Evolutionary conservation across 768 basidiomycete species (phyloP).

Genomic region (Trametes cubensis): DNA sequence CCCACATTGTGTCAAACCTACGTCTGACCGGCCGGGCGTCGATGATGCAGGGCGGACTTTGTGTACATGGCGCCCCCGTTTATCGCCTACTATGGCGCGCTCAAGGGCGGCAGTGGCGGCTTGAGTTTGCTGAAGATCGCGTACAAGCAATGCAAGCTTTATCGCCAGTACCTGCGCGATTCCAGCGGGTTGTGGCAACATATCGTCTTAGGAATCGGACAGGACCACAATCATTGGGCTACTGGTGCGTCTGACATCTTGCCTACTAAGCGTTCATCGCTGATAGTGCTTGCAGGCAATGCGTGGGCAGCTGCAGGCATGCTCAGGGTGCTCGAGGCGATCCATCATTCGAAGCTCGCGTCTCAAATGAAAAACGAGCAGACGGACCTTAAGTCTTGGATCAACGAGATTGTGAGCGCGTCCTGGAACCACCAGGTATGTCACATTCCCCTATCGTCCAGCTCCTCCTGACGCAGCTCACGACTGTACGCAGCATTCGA

Average conservation of each 20-base stretch:
- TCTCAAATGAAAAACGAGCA: slow-evolving; percentile 42
- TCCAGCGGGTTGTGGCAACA: slow-evolving; percentile 58
- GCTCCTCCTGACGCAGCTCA: not conserved
- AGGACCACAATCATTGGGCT: slow-evolving; percentile 58
- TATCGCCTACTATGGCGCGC: slow-evolving; percentile 63
- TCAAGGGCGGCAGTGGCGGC: slow-evolving; percentile 42
- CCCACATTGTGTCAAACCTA: not conserved
- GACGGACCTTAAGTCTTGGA: slow-evolving; percentile 52
- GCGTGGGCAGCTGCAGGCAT: slow-evolving; percentile 75
- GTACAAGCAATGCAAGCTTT: slow-evolving; percentile 59
- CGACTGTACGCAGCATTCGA: slow-evolving; percentile 35
- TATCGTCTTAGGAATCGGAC: slow-evolving; percentile 47
- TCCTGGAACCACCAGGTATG: slow-evolving; percentile 50
- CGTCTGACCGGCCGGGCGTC: not conserved
- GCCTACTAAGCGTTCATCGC: not conserved
- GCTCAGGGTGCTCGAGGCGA: slow-evolving; percentile 58
- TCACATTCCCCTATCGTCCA: not conserved
- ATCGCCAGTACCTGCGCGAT: slow-evolving; percentile 56
- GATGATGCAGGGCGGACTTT: slow-evolving; percentile 52
- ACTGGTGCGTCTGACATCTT: slow-evolving; percentile 43
- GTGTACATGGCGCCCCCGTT: slow-evolving; percentile 68
- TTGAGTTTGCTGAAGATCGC: slow-evolving; percentile 47
- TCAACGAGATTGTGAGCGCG: slow-evolving; percentile 51
- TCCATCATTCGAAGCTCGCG: slow-evolving; percentile 48
- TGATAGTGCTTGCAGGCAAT: slow-evolving; percentile 44